These are phyloP conservation scores for Agaricales sp. DNA, from an alignment of 1,284 basidiomycete genomes.

Conservation along the genomic window DNA sequence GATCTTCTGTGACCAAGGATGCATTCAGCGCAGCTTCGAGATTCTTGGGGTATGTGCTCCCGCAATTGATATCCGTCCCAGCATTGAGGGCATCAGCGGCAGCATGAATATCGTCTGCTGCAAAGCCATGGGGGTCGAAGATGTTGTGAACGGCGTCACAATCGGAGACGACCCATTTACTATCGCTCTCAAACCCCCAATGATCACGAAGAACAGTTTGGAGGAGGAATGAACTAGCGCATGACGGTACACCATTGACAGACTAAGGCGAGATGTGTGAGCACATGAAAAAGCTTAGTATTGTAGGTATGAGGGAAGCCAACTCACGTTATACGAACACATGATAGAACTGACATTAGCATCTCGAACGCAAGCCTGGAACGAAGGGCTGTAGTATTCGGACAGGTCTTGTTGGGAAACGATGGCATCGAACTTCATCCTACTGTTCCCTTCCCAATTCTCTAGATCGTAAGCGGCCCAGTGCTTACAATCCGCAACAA, in stretches of 20 bases:
- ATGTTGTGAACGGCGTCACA: constrained; percentile 31
- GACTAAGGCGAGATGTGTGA: no score
- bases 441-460: constrained; percentile 36
- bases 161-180: constrained; percentile 39
- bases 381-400: constrained; percentile 43
- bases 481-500: constrained; percentile 48
- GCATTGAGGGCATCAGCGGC: constrained; percentile 40
- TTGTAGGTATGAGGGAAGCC: no score
- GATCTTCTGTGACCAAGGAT: constrained; percentile 30
- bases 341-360: constrained; percentile 46
- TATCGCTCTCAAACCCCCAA: constrained; percentile 36
- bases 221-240: constrained; percentile 40
- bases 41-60: constrained; percentile 31
- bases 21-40: constrained; percentile 37
- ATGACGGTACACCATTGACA: constrained; percentile 46
- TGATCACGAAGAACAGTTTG: constrained; percentile 39
- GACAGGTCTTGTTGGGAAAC: constrained; percentile 45
- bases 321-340: constrained; percentile 44
- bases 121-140: constrained; percentile 36
- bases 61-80: constrained; percentile 47
- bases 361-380: constrained; percentile 47
- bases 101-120: constrained; percentile 30
- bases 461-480: constrained; percentile 49
- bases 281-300: no score
- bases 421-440: constrained; percentile 39